Evolutionary conservation across 2,329 filamentous ascomycete genomes (phyloP), one percentile per base, ranked within the genome.

Genomic region (Colletotrichum chlorophyti): DNA sequence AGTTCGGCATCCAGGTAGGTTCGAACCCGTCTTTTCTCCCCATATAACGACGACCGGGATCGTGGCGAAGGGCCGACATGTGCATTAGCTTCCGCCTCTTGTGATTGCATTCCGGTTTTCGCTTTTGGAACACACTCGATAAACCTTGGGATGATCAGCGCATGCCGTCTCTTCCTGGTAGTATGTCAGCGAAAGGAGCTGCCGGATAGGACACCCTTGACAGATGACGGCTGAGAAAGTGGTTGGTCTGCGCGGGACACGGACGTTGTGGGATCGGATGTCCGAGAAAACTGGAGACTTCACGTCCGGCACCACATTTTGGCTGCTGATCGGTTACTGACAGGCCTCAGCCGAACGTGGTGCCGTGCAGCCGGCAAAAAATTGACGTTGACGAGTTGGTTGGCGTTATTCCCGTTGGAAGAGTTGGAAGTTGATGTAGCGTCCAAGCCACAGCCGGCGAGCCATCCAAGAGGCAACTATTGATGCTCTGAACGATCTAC

Each of bases 11-110:
- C n/a, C 32, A 23, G 27, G 51, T 43, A 53, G 49, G 49, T 14
- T 37, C 21, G 29, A 5, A 3, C 21, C n/a, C n/a, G n/a, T n/a
- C n/a, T n/a, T n/a, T n/a, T n/a, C n/a, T n/a, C n/a, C n/a, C 27
- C n/a, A n/a, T 37, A 14, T 15, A 43, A 38, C 27, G 34, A 57
- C 27, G 32, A 12, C 51, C 43, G 45, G 31, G 38, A 55, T 55
- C 21, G 52, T 50, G 31, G 51, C 38, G 14, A 45, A 57, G 43
- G 38, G 7, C 57, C 57, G 57, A 60, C 38, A 42, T 19, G 21
- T 60, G 57, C 57, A 57, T 60, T 60, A 60, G 51, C 26, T 50
- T 41, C 38, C 54, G 41, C 48, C 54, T 23, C 21, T 29, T 15
- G 14, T 17, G 5, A 32, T 38, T 34, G 27, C 31, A 40, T 34